These are phyloP conservation scores for Phytophthora podocarpi DNA, from an alignment of 352 stramenopile genomes.

Conservation along the genomic window DNA sequence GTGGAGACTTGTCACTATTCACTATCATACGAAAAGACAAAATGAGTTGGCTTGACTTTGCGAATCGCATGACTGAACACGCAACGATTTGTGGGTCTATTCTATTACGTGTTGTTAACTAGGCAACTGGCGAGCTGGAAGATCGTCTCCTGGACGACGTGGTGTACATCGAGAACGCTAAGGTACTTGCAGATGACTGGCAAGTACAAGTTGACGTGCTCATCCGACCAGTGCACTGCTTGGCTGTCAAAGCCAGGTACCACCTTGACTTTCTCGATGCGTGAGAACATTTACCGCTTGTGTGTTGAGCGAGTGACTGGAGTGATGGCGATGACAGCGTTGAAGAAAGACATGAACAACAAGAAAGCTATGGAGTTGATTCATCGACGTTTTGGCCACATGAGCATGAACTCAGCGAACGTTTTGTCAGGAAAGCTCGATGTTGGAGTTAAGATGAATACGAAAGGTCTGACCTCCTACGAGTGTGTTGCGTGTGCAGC, in stretches of 20 bases:
- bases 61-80: constrained; percentile 7
- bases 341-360: neutral
- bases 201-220: constrained; percentile 10
- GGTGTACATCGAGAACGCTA: constrained; percentile 5
- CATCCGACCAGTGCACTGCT: constrained; percentile 1
- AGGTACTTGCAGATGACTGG: constrained; percentile 7
- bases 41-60: constrained; percentile 8
- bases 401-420: constrained; percentile 8
- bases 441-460: constrained; percentile 17
- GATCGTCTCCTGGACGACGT: constrained; percentile 14
- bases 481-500: constrained; percentile 10
- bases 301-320: neutral
- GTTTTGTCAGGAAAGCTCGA: constrained; percentile 3
- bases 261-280: constrained; percentile 7
- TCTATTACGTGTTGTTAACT: constrained; percentile 7
- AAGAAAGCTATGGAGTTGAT: constrained; percentile 15
- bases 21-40: neutral
- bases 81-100: constrained; percentile 6
- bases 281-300: constrained; percentile 12
- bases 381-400: constrained; percentile 7
- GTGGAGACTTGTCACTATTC: constrained; percentile 10
- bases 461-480: constrained; percentile 7
- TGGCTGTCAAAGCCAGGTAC: constrained; percentile 9
- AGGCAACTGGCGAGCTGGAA: constrained; percentile 9
- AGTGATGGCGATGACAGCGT: constrained; percentile 7